phyloP scores from a whole-genome alignment of 441 rosid species.

The Eutrema salsugineum region DNA sequence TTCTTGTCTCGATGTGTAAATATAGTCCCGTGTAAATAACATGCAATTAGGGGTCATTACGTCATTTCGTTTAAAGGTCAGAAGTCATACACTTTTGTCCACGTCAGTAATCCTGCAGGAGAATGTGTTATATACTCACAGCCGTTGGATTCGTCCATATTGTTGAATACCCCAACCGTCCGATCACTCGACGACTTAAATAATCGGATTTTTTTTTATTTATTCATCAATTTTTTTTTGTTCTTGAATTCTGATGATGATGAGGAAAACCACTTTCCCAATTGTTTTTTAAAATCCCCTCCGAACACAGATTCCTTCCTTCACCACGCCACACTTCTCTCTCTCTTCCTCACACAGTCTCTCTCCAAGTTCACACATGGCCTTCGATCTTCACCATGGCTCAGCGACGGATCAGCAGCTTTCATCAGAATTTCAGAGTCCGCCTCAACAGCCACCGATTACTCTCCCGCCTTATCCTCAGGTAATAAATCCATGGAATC shows the following conservation, averaged over 20 bases:
- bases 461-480: conserved; percentile 26
- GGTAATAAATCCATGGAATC: background rate
- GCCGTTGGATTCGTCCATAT: conserved; percentile 41
- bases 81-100: background rate
- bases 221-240: too few relatives aligned
- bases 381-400: conserved; percentile 11
- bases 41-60: background rate
- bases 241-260: background rate
- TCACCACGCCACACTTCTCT: background rate
- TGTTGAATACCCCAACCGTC: conserved; percentile 30
- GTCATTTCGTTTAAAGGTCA: background rate
- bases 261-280: conserved; percentile 21
- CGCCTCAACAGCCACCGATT: background rate
- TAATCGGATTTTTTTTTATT: background rate
- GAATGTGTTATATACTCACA: background rate
- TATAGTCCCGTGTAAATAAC: background rate
- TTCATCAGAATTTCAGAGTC: background rate
- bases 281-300: background rate
- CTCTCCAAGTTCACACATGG: conserved; percentile 5
- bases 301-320: background rate
- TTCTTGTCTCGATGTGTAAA: background rate
- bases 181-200: background rate
- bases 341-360: background rate
- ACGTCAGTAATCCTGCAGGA: conserved; percentile 35
- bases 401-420: background rate